A percentile compares a stretch with the other conserved stretches of the same genome.
These are phyloP conservation scores for Pyricularia sp. DNA, from an alignment of 2,329 filamentous ascomycete species.

Conservation along the genomic window DNA sequence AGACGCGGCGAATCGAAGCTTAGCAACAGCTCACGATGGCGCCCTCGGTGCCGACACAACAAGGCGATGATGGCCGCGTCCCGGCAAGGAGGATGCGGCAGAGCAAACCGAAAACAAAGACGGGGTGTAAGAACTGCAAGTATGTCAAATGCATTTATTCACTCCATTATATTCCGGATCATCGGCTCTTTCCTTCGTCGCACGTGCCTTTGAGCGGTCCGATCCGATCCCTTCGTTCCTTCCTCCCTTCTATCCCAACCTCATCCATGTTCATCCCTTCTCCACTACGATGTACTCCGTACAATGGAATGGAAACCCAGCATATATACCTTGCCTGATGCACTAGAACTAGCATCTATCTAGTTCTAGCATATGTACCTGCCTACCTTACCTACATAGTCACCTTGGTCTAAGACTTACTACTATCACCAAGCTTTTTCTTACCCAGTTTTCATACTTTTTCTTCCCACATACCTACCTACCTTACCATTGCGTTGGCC, in stretches of 20 bases:
- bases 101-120: conserved; percentile 55
- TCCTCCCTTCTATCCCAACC: background rate
- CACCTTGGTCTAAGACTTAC: too few relatives aligned
- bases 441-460: background rate
- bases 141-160: conserved; percentile 27
- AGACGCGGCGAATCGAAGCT: background rate
- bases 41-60: background rate
- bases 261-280: background rate
- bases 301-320: background rate
- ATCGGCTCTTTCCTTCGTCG: background rate
- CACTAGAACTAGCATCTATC: too few relatives aligned
- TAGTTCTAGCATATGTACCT: background rate
- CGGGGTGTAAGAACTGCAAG: conserved; percentile 61
- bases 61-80: conserved; percentile 17
- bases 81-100: conserved; percentile 34
- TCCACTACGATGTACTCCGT: background rate
- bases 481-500: conserved; percentile 1
- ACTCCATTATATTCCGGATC: background rate
- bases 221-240: background rate
- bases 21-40: conserved; percentile 3
- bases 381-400: background rate
- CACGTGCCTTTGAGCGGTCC: background rate
- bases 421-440: background rate
- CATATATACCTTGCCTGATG: background rate
- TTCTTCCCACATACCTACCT: background rate